phyloP scores from a whole-genome alignment of 176 grass and related monocot species.

The Oropetium thomaeum region DNA sequence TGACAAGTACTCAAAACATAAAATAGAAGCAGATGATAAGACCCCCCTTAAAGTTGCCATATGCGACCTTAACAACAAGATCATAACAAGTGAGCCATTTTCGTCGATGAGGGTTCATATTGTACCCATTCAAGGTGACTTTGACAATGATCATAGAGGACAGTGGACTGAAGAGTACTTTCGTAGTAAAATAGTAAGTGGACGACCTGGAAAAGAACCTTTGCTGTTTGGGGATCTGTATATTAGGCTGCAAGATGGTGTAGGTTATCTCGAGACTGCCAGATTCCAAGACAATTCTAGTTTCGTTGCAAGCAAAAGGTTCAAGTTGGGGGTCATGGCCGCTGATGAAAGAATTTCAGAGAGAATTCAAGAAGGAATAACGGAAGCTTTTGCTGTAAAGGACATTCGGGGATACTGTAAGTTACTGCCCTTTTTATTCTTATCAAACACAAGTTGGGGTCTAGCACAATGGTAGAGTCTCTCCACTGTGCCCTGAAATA shows the following conservation, averaged over 20 bases:
- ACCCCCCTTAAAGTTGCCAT: conserved; percentile 10
- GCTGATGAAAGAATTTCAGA: background rate
- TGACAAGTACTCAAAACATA: background rate
- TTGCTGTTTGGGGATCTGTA: background rate
- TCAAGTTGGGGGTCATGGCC: background rate
- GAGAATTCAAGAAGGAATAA: conserved; percentile 17
- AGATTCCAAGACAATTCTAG: conserved; percentile 7
- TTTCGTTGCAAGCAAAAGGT: conserved; percentile 6
- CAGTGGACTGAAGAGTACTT: background rate
- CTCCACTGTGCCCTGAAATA: no score
- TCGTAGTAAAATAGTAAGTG: background rate
- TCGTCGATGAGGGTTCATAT: background rate
- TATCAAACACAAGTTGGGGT: no score
- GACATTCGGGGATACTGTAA: background rate
- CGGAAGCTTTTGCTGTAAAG: conserved; percentile 9
- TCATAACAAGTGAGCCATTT: background rate
- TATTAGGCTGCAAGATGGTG: background rate
- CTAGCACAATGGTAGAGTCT: no score
- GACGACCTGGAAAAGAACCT: background rate
- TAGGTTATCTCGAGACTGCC: background rate
- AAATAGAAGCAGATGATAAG: conserved; percentile 15
- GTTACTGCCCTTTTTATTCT: background rate
- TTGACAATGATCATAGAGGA: background rate
- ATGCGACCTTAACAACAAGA: background rate
- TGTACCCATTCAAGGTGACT: background rate